Conservation (phyloP, 2,329 filamentous ascomycete species). For the Epichloe typhina region DNA sequence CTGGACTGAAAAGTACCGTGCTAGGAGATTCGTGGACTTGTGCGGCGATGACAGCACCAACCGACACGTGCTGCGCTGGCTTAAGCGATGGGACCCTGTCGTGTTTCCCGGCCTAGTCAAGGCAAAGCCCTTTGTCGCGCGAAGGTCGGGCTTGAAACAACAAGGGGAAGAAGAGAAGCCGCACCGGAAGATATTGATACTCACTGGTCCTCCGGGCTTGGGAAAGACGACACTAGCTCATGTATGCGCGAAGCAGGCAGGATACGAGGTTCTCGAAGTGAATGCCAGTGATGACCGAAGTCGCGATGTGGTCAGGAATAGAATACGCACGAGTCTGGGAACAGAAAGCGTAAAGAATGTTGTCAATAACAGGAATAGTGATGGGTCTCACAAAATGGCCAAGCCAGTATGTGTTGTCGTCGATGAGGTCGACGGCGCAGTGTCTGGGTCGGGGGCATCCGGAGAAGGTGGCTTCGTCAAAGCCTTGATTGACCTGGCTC, state of each 20-base stretch:
- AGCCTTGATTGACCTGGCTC: conserved; percentile 80
- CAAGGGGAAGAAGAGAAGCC: conserved; percentile 54
- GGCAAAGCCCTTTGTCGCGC: conserved; percentile 33
- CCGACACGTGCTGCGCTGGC: conserved; percentile 76
- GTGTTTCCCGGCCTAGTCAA: conserved; percentile 72
- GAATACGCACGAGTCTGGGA: conserved; percentile 81
- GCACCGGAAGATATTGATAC: conserved; percentile 76
- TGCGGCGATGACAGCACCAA: conserved; percentile 93
- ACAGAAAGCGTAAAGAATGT: conserved; percentile 86
- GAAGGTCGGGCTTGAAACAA: conserved; percentile 29
- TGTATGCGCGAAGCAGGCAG: conserved; percentile 87
- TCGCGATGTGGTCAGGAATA: conserved; percentile 74
- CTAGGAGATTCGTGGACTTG: conserved; percentile 79
- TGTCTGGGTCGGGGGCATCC: conserved; percentile 60
- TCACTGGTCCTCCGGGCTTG: conserved; percentile 83
- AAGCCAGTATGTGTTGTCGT: conserved; percentile 88
- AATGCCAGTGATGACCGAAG: conserved; percentile 96
- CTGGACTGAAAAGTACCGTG: conserved; percentile 97
- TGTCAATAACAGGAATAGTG: conserved; percentile 43
- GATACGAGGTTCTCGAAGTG: conserved; percentile 93
- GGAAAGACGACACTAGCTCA: conserved; percentile 95
- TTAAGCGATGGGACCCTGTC: conserved; percentile 85
- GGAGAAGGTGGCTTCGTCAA: conserved; percentile 93
- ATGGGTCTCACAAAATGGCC: conserved; percentile 52
- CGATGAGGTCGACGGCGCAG: conserved; percentile 92